A percentile compares a stretch with the other conserved stretches of the same genome.
Evolutionary conservation across 306 rosid species (phyloP).

Genomic region (Dalbergia cultrata): DNA sequence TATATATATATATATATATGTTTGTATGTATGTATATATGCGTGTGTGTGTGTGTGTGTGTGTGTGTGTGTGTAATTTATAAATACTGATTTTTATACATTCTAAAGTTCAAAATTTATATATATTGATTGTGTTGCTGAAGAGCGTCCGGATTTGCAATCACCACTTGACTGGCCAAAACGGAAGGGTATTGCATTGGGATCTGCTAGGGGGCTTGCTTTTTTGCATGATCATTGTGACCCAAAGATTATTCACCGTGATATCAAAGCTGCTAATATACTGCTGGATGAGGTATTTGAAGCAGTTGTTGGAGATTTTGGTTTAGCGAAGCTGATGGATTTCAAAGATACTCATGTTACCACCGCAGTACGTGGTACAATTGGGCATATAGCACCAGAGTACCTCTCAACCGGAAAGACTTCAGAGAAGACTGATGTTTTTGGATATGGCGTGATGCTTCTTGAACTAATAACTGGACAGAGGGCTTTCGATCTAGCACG

Average conservation of each 20-base stretch:
- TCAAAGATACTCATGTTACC: constrained; percentile 39
- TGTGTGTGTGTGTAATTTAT: too few relatives aligned
- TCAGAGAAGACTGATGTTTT: constrained; percentile 37
- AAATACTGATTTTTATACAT: too few relatives aligned
- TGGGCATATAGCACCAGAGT: constrained; percentile 46
- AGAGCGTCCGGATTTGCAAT: constrained; percentile 8
- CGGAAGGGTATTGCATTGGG: constrained; percentile 34
- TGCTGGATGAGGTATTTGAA: constrained; percentile 40
- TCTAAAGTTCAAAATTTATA: not conserved
- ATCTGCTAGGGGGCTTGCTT: constrained; percentile 46
- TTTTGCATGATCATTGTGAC: constrained; percentile 40
- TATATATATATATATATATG: too few relatives aligned
- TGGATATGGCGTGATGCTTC: constrained; percentile 47
- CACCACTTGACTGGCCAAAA: constrained; percentile 29
- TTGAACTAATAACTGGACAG: constrained; percentile 40
- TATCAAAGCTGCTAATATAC: constrained; percentile 43
- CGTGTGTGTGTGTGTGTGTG: too few relatives aligned
- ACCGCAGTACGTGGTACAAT: constrained; percentile 32
- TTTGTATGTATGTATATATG: too few relatives aligned
- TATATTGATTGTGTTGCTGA: not conserved
- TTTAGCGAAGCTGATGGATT: constrained; percentile 38
- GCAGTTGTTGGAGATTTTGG: constrained; percentile 49
- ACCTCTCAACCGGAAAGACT: constrained; percentile 42
- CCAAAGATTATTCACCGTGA: constrained; percentile 40
- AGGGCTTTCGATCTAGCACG: constrained; percentile 30